These are phyloP conservation scores for Leersia perrieri DNA, from an alignment of 176 grass and related monocot genomes.

Conservation along the genomic window DNA sequence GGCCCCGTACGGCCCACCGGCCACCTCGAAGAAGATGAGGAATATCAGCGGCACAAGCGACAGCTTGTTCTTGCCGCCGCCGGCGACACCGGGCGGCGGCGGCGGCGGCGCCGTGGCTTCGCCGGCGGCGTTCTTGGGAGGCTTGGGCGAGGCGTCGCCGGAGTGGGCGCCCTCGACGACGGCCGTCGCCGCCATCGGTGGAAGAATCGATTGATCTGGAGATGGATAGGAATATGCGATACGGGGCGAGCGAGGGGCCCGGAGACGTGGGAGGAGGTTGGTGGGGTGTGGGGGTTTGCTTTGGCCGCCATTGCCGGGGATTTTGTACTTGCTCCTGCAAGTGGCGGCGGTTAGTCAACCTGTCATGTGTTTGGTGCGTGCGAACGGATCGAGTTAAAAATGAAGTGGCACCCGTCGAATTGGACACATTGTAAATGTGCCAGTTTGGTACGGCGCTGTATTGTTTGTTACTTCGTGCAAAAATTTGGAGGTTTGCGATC, in stretches of 20 bases:
- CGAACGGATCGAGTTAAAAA: background rate
- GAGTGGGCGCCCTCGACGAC: constrained; percentile 17
- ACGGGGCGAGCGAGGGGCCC: too few relatives aligned
- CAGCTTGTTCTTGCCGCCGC: constrained; percentile 42
- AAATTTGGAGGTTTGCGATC: too few relatives aligned
- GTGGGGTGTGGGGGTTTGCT: background rate
- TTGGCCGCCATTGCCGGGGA: background rate
- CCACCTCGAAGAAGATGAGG: constrained; percentile 79
- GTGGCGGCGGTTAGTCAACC: background rate
- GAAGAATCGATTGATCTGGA: too few relatives aligned
- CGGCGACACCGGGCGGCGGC: background rate
- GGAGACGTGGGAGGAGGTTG: background rate
- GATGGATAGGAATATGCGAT: too few relatives aligned
- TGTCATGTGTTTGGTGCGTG: background rate
- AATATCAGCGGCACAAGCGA: constrained; percentile 65
- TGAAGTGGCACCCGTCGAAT: background rate
- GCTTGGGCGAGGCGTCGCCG: constrained; percentile 12
- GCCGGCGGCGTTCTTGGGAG: constrained; percentile 31
- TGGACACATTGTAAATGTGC: background rate
- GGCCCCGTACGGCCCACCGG: constrained; percentile 70
- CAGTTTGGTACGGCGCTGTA: background rate
- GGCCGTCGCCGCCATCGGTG: background rate
- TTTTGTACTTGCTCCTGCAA: background rate
- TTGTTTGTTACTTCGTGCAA: too few relatives aligned
- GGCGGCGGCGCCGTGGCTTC: background rate